Evolutionary conservation across 495 filamentous ascomycete species (phyloP).

Genomic region (Saxispiralis lemnorum): DNA sequence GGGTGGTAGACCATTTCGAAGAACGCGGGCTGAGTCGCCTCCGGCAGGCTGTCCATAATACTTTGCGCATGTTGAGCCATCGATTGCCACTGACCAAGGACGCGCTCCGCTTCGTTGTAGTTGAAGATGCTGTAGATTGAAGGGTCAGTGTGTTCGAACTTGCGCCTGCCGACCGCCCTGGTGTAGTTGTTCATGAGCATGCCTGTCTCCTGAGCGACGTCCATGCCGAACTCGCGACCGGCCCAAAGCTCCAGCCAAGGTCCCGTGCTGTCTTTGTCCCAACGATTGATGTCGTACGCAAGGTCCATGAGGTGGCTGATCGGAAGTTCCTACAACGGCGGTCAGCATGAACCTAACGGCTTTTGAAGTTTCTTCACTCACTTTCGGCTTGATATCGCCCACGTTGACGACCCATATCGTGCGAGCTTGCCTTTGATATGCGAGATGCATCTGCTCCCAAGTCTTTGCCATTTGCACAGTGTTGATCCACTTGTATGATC

Average conservation of each 20-base stretch:
- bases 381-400: conserved; percentile 50
- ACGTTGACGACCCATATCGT: conserved; percentile 65
- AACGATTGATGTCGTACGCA: conserved; percentile 43
- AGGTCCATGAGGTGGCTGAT: conserved; percentile 51
- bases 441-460: conserved; percentile 45
- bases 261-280: conserved; percentile 33
- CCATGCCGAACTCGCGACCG: conserved; percentile 39
- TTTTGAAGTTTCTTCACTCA: neutral
- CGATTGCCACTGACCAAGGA: conserved; percentile 46
- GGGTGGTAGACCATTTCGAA: conserved; percentile 59
- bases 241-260: conserved; percentile 41
- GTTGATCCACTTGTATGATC: conserved; percentile 57
- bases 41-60: conserved; percentile 36
- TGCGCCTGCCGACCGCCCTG: conserved; percentile 44
- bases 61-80: conserved; percentile 35
- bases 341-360: neutral
- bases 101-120: conserved; percentile 51
- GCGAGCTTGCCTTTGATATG: conserved; percentile 42
- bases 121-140: conserved; percentile 47
- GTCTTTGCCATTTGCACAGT: conserved; percentile 49
- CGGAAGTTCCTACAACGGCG: conserved; percentile 34
- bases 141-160: conserved; percentile 51
- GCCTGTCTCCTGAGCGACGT: conserved; percentile 32
- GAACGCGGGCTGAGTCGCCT: conserved; percentile 35
- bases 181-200: conserved; percentile 43